Evolutionary conservation across 2,329 filamentous ascomycete species (phyloP), one percentile per base, ranked within the genome.

Genomic region (Colletotrichum sublineola): DNA sequence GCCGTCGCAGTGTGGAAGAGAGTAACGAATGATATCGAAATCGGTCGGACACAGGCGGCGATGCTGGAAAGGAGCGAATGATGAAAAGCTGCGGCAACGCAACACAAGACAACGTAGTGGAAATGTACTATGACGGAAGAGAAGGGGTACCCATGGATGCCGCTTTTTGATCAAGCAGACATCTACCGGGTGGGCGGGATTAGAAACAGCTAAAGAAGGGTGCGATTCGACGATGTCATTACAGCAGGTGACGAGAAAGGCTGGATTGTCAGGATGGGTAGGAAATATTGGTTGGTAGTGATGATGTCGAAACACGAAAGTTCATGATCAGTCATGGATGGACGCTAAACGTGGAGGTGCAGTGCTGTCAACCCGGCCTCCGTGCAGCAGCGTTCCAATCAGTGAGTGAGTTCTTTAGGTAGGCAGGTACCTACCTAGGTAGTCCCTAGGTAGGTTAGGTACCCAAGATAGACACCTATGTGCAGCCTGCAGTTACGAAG

Each of bases 111-210:
- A 68, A 61, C 61, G 53, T 57, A 63, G 44, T 67, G n/a, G 62
- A 67, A 64, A 63, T 56, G n/a, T 40, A 60, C 62, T 73, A 71
- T 73, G 36, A 55, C 50, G 14, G 67, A 71, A 73, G 67, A 58
- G 57, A 60, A 63, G 61, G 62, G 29, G 67, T 31, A 62, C 71
- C 71, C 71, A 73, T 73, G 56, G 62, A 71, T 71, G 56, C 67
- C 57, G 67, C 62, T 67, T 36, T 36, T 50, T 2, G 53, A 46
- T 50, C 62, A 52, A 38, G 62, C 67, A 71, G 57, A 73, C 67
- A 73, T 73, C 71, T 56, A 71, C 62, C 31, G 46, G 52, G 40
- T 48, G 48, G 38, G 50, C 38, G 38, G 40, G 66, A 52, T 36
- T 55, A 50, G 12, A n/a, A 36, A 31, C 8, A 42, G 53, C 50